Percentiles rank a stretch among this genome's conserved stretches.
These are phyloP conservation scores for Arthrobotrys sinensis DNA, from an alignment of 2,329 filamentous ascomycete species.

Conservation along the genomic window DNA sequence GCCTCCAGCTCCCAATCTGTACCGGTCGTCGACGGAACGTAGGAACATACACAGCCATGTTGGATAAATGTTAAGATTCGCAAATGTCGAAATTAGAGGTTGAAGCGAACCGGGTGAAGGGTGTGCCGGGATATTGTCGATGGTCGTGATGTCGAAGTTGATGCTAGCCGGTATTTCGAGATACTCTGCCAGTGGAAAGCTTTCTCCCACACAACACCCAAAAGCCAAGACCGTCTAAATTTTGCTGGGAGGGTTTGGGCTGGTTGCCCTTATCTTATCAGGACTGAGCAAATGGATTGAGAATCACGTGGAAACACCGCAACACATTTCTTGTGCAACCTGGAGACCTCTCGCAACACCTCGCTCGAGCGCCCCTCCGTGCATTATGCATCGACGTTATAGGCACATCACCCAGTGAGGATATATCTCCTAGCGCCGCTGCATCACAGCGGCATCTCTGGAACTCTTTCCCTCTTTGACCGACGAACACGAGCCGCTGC, in stretches of 20 bases:
- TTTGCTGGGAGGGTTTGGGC: conserved; percentile 57
- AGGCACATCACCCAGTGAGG: conserved; percentile 18
- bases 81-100: conserved; percentile 46
- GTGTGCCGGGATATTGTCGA: conserved; percentile 54
- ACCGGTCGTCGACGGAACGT: conserved; percentile 20
- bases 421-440: conserved; percentile 34
- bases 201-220: conserved; percentile 57
- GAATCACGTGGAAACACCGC: conserved; percentile 29
- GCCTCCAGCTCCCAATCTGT: conserved; percentile 33
- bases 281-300: conserved; percentile 7
- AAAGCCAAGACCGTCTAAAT: conserved; percentile 43
- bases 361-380: conserved; percentile 5
- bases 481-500: conserved; percentile 50
- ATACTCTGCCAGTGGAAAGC: conserved; percentile 45
- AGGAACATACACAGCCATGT: conserved; percentile 60
- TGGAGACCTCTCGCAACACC: conserved; percentile 30
- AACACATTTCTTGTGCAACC: conserved; percentile 43
- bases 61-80: conserved; percentile 52
- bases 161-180: conserved; percentile 60
- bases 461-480: conserved; percentile 52
- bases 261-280: conserved; percentile 61
- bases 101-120: conserved; percentile 50
- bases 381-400: conserved; percentile 16
- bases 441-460: conserved; percentile 32
- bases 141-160: conserved; percentile 57